Base-by-base conservation (phyloP, 164 flowering plant genomes). In the Magnolia officinalis region DNA sequence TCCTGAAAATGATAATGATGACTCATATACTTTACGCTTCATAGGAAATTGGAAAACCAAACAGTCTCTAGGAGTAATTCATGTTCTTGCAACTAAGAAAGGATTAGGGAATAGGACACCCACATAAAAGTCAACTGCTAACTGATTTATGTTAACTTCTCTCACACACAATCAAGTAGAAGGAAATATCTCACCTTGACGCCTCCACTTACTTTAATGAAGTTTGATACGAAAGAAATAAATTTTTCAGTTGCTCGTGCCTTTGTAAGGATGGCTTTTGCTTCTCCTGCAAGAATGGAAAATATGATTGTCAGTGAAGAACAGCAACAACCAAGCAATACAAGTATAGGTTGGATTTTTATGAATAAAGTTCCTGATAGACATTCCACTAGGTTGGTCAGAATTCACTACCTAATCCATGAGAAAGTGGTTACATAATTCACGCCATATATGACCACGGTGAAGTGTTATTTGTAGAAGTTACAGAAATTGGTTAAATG, bases 191-290 rank as follows among this genome's bases (percentile, higher is more conserved):
- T 80, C 61, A 96, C 99, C 94, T 91, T 95, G 29, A 80, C 84
- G 58, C 99, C 99, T 49, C 97, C 97, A 80, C 49, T 79, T 55
- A 84, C 83, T 78, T 85, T 83, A 31, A 96, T 88, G 31, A 94
- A 37, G 19, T 75, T 75, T 1, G 95, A 89, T 16, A 92, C 80
- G 80, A 88, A n/a, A 1, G 78, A 72, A 76, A 92, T 84, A 50
- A 90, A 92, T 85, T 84, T 80, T 37, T 93, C 87, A 61, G 91
- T 91, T 73, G 98, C 97, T 58, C 88, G 78, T 72, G 97, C 90
- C 81, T 72, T 84, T 64, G 91, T 91, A 75, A 88, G 80, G 69
- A 92, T 94, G 11, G 99, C 97, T 79, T 90, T 91, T 0, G 98
- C 99, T 78, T 91, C 98, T 81, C 99, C 99, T 96, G 85, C 77